Conservation (phyloP, 2,329 filamentous ascomycete species). For the Phyllachora maydis region DNA sequence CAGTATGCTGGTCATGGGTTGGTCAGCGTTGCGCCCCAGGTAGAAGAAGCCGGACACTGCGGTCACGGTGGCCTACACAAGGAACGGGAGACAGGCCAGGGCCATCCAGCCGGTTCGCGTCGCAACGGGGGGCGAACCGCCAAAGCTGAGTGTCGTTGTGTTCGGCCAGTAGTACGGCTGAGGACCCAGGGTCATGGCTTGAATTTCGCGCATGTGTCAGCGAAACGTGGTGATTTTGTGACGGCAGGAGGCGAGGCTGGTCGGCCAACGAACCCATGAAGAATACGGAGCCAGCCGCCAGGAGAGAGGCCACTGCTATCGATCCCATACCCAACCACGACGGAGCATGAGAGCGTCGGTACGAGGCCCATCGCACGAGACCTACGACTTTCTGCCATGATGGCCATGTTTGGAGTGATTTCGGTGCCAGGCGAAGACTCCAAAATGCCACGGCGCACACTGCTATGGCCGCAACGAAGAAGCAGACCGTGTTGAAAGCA, state of each 20-base stretch:
- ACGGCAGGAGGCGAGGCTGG: no score
- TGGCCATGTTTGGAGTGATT: conserved; percentile 5
- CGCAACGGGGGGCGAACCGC: conserved; percentile 28
- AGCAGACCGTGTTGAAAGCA: conserved; percentile 27
- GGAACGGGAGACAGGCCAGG: conserved; percentile 26
- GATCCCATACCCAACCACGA: conserved; percentile 21
- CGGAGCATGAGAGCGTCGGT: conserved; percentile 15
- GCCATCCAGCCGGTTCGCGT: conserved; percentile 30
- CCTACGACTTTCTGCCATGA: conserved; percentile 10
- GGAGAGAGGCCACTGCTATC: conserved; percentile 19
- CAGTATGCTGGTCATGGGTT: conserved; percentile 13
- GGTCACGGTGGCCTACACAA: conserved; percentile 13
- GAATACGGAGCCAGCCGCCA: conserved; percentile 18
- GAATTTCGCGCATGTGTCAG: no score
- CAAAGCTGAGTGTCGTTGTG: conserved; percentile 16
- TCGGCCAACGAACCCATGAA: conserved; percentile 12
- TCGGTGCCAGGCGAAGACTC: conserved; percentile 10
- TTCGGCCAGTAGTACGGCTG: conserved; percentile 35
- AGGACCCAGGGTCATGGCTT: conserved; percentile 25
- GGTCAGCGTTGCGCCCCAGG: neutral
- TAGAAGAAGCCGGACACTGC: no score
- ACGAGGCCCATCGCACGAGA: conserved; percentile 16
- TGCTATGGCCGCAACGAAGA: conserved; percentile 25
- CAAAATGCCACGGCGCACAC: conserved; percentile 21
- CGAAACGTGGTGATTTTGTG: no score